A percentile compares a stretch with the other conserved stretches of the same genome.
Conservation (phyloP, 129 eudicot genomes). For the Dittrichia graveolens region DNA sequence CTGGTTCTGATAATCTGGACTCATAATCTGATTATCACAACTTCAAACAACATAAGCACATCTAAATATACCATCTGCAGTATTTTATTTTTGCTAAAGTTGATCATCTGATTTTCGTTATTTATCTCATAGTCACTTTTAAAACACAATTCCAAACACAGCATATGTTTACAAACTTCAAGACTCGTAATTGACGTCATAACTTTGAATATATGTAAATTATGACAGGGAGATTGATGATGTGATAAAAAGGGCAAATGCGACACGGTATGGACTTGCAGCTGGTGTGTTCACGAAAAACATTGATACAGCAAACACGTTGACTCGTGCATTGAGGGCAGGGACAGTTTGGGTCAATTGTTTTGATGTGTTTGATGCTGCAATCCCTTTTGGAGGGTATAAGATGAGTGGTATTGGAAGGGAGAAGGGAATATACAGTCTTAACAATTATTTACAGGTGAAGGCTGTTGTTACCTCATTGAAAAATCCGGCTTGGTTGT, state of each 20-base stretch:
- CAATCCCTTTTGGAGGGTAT: constrained; percentile 86
- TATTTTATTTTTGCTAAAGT: too few relatives aligned
- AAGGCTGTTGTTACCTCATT: constrained; percentile 73
- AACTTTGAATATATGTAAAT: not conserved
- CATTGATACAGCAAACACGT: constrained; percentile 66
- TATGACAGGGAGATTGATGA: constrained; percentile 55
- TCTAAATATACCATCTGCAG: too few relatives aligned
- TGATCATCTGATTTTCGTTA: too few relatives aligned
- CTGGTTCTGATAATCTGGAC: too few relatives aligned
- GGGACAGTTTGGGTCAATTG: constrained; percentile 89
- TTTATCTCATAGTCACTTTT: too few relatives aligned
- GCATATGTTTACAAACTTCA: not conserved
- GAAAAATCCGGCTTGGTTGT: constrained; percentile 80
- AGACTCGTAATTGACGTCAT: not conserved
- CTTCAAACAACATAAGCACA: too few relatives aligned
- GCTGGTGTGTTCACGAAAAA: constrained; percentile 82
- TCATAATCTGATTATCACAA: too few relatives aligned
- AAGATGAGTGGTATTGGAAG: constrained; percentile 90
- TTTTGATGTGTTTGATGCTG: constrained; percentile 75
- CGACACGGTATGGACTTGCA: constrained; percentile 74
- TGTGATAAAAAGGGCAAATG: constrained; percentile 70
- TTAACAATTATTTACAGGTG: constrained; percentile 70
- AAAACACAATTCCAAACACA: too few relatives aligned
- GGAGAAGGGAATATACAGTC: constrained; percentile 83
- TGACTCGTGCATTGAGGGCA: constrained; percentile 64